A percentile compares a stretch with the other conserved stretches of the same genome.
Evolutionary conservation across 805 yeast genomes (phyloP).

Genomic region (Suhomyces canberraensis): DNA sequence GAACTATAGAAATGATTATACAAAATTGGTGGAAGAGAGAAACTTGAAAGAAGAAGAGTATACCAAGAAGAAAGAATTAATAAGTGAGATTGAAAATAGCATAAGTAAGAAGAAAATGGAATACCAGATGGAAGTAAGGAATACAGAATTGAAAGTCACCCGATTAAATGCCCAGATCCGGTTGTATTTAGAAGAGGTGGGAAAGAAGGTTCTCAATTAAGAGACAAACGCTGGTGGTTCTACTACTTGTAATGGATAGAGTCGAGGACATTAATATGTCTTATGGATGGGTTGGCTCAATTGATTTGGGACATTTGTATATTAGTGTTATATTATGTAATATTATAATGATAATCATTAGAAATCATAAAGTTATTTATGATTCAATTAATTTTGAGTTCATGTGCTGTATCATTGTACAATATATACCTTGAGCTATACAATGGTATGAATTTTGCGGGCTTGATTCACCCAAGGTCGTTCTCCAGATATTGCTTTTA

Average conservation of each 20-base stretch:
- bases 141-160: constrained; percentile 51
- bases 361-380: too few relatives aligned
- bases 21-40: constrained; percentile 47
- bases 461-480: too few relatives aligned
- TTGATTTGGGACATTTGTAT: constrained; percentile 7
- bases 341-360: too few relatives aligned
- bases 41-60: constrained; percentile 48
- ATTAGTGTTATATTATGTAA: constrained; percentile 11
- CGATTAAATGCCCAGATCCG: constrained; percentile 54
- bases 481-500: too few relatives aligned
- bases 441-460: too few relatives aligned
- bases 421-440: too few relatives aligned
- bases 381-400: too few relatives aligned
- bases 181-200: constrained; percentile 51
- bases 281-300: too few relatives aligned
- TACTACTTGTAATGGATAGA: too few relatives aligned
- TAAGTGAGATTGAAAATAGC: constrained; percentile 42
- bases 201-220: constrained; percentile 30
- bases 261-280: neutral
- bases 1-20: constrained; percentile 44
- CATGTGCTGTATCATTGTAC: too few relatives aligned
- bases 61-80: constrained; percentile 45
- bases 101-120: constrained; percentile 36
- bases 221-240: too few relatives aligned
- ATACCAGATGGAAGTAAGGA: constrained; percentile 51